Conservation (phyloP, 257 asterid species). For the Fraxinus cuspidata region DNA sequence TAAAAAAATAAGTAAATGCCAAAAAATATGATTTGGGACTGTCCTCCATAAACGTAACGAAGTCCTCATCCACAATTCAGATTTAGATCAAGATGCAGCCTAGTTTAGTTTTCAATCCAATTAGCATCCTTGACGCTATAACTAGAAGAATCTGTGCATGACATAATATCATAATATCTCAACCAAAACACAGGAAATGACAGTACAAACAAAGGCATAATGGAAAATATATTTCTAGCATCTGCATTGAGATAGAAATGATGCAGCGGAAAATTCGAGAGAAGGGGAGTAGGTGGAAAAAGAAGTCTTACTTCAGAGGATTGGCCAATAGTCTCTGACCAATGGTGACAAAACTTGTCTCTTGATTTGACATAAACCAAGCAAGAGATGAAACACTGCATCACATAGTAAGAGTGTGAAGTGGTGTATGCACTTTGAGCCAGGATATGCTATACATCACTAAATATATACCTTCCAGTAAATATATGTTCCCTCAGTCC, state of each 20-base stretch:
- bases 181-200: not conserved
- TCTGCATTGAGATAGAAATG: not conserved
- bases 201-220: not conserved
- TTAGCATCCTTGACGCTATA: not conserved
- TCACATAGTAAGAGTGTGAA: slow-evolving; percentile 24
- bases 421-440: slow-evolving; percentile 4
- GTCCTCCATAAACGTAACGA: not conserved
- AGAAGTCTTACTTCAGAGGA: slow-evolving; percentile 79
- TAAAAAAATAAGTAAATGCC: not conserved
- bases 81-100: not conserved
- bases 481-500: slow-evolving; percentile 98
- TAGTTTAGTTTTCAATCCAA: not conserved
- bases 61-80: not conserved
- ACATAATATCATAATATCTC: not conserved
- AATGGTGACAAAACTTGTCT: slow-evolving; percentile 95
- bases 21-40: not conserved
- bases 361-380: slow-evolving; percentile 99
- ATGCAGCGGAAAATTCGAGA: slow-evolving; percentile 1
- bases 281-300: slow-evolving; percentile 13
- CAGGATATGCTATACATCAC: slow-evolving; percentile 22
- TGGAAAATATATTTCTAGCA: not conserved
- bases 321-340: slow-evolving; percentile 96
- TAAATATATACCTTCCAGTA: slow-evolving; percentile 81
- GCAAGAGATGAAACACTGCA: slow-evolving; percentile 99
- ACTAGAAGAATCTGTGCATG: not conserved